Percentiles rank a stretch among this genome's conserved stretches.
Evolutionary conservation across 306 rosid species (phyloP).

Genomic region (Ammopiptanthus mongolicus): DNA sequence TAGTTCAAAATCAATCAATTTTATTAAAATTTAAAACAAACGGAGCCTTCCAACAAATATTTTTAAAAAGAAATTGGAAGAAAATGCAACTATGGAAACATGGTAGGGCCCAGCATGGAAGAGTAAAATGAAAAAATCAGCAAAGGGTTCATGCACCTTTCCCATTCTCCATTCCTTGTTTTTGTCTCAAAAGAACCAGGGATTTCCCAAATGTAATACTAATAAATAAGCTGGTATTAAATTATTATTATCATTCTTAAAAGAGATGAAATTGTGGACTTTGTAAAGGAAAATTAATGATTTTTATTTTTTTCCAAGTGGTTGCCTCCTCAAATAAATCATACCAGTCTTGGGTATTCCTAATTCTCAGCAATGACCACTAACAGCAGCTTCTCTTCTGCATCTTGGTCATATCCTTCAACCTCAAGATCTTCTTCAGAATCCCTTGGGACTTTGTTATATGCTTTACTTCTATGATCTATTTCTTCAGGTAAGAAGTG

Average conservation of each 20-base stretch:
- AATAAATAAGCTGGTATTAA: neutral
- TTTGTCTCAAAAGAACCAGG: slow-evolving; percentile 23
- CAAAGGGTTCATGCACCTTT: slow-evolving; percentile 40
- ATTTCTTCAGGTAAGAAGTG: slow-evolving; percentile 25
- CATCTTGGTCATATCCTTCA: neutral
- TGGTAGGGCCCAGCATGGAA: slow-evolving; percentile 16
- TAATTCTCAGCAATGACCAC: slow-evolving; percentile 14
- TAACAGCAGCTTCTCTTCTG: neutral
- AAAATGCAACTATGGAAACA: neutral
- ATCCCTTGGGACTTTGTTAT: neutral
- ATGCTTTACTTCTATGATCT: neutral
- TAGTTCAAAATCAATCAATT: no score
- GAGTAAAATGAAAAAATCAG: neutral
- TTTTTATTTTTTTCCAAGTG: neutral
- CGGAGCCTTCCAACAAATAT: no score
- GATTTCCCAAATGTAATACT: neutral
- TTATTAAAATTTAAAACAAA: no score
- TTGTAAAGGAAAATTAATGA: neutral
- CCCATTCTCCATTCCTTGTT: slow-evolving; percentile 13
- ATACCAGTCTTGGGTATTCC: neutral
- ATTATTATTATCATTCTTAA: neutral
- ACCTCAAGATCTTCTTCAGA: slow-evolving; percentile 6
- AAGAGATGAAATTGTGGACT: neutral
- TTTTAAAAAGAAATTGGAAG: neutral
- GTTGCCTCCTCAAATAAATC: slow-evolving; percentile 21